Conservation (phyloP, 352 stramenopile species). For the Globisporangium nagaii region DNA sequence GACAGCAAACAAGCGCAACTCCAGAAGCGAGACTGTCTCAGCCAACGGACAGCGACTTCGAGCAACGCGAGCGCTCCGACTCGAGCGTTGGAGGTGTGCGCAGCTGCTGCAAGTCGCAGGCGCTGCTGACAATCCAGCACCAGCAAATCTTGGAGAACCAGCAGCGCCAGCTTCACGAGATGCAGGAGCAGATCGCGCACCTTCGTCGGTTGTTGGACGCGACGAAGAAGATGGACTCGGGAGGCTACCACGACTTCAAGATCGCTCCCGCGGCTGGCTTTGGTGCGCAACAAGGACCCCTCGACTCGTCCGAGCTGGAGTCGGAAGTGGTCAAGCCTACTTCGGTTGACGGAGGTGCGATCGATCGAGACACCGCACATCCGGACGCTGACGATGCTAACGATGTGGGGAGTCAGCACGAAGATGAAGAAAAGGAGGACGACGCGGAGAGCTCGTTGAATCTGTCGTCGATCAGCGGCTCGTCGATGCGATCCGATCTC, state of each 20-base stretch:
- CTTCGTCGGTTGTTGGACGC: constrained; percentile 36
- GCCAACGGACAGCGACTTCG: neutral
- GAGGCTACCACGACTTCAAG: constrained; percentile 10
- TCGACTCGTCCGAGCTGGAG: neutral
- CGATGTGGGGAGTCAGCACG: constrained; percentile 6
- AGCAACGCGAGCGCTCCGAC: neutral
- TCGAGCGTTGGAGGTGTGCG: neutral
- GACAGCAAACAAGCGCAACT: neutral
- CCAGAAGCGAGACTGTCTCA: neutral
- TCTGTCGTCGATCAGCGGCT: constrained; percentile 58
- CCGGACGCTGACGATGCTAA: neutral
- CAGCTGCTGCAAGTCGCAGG: constrained; percentile 60
- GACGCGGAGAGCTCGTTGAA: constrained; percentile 45
- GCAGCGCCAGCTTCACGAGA: constrained; percentile 57
- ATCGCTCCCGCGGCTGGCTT: neutral
- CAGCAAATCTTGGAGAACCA: constrained; percentile 78
- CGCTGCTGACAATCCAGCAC: constrained; percentile 64
- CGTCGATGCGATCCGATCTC: constrained; percentile 34
- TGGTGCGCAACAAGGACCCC: neutral
- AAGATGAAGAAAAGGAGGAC: constrained; percentile 10
- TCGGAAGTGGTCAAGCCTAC: neutral
- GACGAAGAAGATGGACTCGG: constrained; percentile 18
- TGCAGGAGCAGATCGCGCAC: constrained; percentile 67
- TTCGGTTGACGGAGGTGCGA: neutral
- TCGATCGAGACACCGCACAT: neutral